These are phyloP conservation scores for Candida alai DNA, from an alignment of 805 yeast species.

Conservation along the genomic window DNA sequence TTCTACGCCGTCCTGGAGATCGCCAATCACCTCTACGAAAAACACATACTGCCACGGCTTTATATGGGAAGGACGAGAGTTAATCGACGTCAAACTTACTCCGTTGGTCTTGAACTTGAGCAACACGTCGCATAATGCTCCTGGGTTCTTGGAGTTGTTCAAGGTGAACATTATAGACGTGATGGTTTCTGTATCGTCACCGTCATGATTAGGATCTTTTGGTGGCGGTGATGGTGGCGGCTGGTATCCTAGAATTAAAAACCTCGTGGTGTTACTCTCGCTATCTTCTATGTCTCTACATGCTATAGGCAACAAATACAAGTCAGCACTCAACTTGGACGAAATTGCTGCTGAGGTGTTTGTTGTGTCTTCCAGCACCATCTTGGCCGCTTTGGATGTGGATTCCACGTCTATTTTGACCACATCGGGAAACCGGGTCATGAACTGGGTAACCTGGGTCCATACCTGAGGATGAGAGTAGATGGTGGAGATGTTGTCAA, in stretches of 20 bases:
- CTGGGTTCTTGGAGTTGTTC: slow-evolving; percentile 55
- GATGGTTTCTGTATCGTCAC: slow-evolving; percentile 20
- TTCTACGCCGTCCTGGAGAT: slow-evolving; percentile 22
- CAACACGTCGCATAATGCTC: slow-evolving; percentile 68
- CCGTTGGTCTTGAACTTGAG: slow-evolving; percentile 50
- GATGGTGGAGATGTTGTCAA: slow-evolving; percentile 49
- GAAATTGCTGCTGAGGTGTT: slow-evolving; percentile 66
- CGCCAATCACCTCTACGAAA: slow-evolving; percentile 66
- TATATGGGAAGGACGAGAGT: slow-evolving; percentile 69
- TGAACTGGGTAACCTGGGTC: slow-evolving; percentile 78
- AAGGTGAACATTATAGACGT: slow-evolving; percentile 65
- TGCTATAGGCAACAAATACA: slow-evolving; percentile 55
- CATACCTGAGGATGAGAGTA: slow-evolving; percentile 98
- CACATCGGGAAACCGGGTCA: slow-evolving; percentile 25
- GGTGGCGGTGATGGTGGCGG: slow-evolving; percentile 9
- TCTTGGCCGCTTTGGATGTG: slow-evolving; percentile 81
- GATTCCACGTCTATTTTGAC: slow-evolving; percentile 62
- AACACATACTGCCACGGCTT: slow-evolving; percentile 79
- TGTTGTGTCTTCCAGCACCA: slow-evolving; percentile 40
- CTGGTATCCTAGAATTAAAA: slow-evolving; percentile 56
- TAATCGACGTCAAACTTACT: slow-evolving; percentile 66
- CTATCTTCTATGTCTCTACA: slow-evolving; percentile 64
- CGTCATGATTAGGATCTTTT: slow-evolving; percentile 3
- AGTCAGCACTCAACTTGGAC: slow-evolving; percentile 59
- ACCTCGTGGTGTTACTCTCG: slow-evolving; percentile 78